Percentiles rank a stretch among this genome's conserved stretches.
Conservation (phyloP, 1,284 basidiomycete species). For the Apiotrichum akiyoshidainum region DNA sequence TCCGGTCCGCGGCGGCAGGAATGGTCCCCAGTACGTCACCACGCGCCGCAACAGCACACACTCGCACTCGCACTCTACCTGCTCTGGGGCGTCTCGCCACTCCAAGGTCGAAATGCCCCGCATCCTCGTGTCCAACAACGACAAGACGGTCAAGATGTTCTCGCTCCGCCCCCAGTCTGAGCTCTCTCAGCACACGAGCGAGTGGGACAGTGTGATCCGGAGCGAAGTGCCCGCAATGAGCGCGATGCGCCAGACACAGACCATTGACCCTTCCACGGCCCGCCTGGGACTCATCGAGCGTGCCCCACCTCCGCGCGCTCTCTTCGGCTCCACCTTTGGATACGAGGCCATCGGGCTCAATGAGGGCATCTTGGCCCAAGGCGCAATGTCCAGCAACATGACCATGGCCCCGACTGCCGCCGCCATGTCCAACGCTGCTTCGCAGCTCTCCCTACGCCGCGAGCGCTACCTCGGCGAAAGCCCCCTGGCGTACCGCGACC, state of each 20-base stretch:
- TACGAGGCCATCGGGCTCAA: slow-evolving; percentile 17
- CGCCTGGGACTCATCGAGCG: not conserved
- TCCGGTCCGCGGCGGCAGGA: slow-evolving; percentile 18
- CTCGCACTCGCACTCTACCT: not conserved
- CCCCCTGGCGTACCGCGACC: slow-evolving; percentile 12
- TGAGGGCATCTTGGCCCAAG: slow-evolving; percentile 15
- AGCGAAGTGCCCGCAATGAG: slow-evolving; percentile 5
- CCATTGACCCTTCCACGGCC: not conserved
- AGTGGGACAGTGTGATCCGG: not conserved
- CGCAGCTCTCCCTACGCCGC: slow-evolving; percentile 12
- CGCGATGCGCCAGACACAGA: slow-evolving; percentile 17
- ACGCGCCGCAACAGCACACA: slow-evolving; percentile 14
- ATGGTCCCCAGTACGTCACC: slow-evolving; percentile 28
- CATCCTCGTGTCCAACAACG: slow-evolving; percentile 49
- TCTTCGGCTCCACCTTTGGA: slow-evolving; percentile 11
- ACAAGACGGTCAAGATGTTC: slow-evolving; percentile 49
- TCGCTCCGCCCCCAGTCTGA: slow-evolving; percentile 23
- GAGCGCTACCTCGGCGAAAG: slow-evolving; percentile 20
- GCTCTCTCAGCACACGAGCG: not conserved
- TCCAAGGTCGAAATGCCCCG: slow-evolving; percentile 38
- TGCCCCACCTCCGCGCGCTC: slow-evolving; percentile 8
- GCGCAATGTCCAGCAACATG: not conserved
- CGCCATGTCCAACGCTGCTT: not conserved
- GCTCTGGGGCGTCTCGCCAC: slow-evolving; percentile 4
- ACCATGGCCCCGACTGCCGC: not conserved